These are phyloP conservation scores for Orobanche coerulescens DNA, from an alignment of 257 asterid species.

Conservation along the genomic window DNA sequence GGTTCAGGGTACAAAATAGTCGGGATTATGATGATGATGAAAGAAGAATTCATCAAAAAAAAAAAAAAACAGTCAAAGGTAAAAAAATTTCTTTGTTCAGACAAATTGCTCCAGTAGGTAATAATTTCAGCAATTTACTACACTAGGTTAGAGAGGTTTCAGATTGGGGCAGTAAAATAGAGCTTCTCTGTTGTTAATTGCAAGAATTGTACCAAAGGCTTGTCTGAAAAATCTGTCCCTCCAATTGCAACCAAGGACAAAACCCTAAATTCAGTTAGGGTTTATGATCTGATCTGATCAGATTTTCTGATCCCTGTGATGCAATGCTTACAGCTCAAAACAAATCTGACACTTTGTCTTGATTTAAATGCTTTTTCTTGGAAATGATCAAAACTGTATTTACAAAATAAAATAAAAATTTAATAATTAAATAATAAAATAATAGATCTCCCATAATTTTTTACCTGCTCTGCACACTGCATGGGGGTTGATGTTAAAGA, in stretches of 20 bases:
- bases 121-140: neutral
- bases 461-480: neutral
- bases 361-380: slow-evolving; percentile 27
- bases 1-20: too few relatives aligned
- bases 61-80: neutral
- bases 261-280: slow-evolving; percentile 25
- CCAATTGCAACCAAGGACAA: slow-evolving; percentile 30
- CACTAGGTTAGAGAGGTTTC: neutral
- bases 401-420: neutral
- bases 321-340: slow-evolving; percentile 28
- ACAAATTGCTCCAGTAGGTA: neutral
- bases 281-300: neutral
- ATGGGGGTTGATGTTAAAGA: neutral
- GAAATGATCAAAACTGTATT: slow-evolving; percentile 26
- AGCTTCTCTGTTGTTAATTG: slow-evolving; percentile 20
- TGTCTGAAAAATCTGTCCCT: slow-evolving; percentile 21
- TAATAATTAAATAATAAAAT: neutral
- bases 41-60: too few relatives aligned
- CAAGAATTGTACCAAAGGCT: slow-evolving; percentile 20
- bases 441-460: neutral
- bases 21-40: too few relatives aligned
- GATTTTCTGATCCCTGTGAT: slow-evolving; percentile 14
- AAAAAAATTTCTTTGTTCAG: neutral
- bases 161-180: slow-evolving; percentile 11
- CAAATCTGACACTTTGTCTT: slow-evolving; percentile 26